Conservation (phyloP, 2,329 filamentous ascomycete genomes). For the Lasiodiplodia theobromae region DNA sequence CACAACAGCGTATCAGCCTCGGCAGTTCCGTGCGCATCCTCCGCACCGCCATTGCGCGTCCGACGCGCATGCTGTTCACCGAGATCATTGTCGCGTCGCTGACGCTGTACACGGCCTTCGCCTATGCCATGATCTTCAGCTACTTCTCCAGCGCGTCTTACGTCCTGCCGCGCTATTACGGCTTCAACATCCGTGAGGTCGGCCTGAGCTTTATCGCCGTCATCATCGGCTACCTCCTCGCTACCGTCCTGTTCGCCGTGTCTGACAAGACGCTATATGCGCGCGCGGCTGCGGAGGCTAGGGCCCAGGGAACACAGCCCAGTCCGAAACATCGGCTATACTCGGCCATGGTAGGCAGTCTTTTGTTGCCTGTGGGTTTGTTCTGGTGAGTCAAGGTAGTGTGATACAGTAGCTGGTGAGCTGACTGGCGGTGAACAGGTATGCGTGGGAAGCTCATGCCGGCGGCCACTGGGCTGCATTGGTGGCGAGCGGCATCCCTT, state of each 20-base stretch:
- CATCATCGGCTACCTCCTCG: conserved; percentile 42
- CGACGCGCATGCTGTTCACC: conserved; percentile 54
- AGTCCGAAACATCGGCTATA: conserved; percentile 66
- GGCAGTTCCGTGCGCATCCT: no score
- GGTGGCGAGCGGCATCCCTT: conserved; percentile 60
- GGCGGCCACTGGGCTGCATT: conserved; percentile 60
- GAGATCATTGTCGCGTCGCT: conserved; percentile 47
- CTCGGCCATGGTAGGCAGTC: conserved; percentile 64
- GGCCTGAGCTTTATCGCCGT: conserved; percentile 45
- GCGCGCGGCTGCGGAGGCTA: neutral
- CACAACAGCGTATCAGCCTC: no score
- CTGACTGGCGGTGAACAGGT: neutral
- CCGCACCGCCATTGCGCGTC: conserved; percentile 58
- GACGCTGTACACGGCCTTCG: conserved; percentile 45
- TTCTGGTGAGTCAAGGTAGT: conserved; percentile 57
- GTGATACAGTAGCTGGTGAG: neutral
- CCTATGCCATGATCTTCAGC: conserved; percentile 45
- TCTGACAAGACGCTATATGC: conserved; percentile 47
- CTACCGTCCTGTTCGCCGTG: conserved; percentile 40
- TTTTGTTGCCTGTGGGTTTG: conserved; percentile 60
- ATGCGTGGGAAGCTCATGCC: conserved; percentile 62
- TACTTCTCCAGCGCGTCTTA: conserved; percentile 46
- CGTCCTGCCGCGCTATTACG: conserved; percentile 43
- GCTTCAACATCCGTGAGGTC: conserved; percentile 39
- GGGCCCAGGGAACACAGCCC: conserved; percentile 34